Evolutionary conservation across 208 protist species (phyloP).

Genomic region (Strigomonas culicis): DNA sequence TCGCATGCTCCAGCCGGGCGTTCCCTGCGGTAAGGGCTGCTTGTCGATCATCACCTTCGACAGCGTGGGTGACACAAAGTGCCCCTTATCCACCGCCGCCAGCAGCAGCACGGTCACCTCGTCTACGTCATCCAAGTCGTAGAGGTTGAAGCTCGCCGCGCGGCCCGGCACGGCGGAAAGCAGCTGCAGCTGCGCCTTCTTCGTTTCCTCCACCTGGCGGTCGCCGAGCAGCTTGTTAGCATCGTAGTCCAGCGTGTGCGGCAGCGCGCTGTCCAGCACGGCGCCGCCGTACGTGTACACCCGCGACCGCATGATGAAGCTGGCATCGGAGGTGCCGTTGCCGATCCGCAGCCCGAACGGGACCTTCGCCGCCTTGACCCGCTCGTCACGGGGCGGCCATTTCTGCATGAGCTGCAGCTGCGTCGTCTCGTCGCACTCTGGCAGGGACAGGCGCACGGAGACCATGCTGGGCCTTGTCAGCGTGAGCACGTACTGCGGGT

Average conservation of each 20-base stretch:
- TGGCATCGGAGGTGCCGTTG: constrained; percentile 29
- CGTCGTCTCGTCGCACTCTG: constrained; percentile 22
- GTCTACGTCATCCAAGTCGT: constrained; percentile 36
- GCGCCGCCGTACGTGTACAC: constrained; percentile 60
- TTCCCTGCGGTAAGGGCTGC: not conserved
- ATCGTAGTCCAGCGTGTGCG: constrained; percentile 50
- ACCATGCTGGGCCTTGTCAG: constrained; percentile 52
- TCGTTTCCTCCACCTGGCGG: constrained; percentile 20
- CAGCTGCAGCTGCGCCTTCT: constrained; percentile 6
- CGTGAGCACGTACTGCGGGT: constrained; percentile 68
- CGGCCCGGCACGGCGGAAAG: not conserved
- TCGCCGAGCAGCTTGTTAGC: constrained; percentile 43
- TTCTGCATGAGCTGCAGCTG: constrained; percentile 22
- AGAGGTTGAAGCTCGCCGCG: constrained; percentile 22
- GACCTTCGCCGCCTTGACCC: constrained; percentile 9
- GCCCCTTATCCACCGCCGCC: constrained; percentile 33
- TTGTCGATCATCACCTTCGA: constrained; percentile 8
- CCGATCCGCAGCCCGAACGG: constrained; percentile 8
- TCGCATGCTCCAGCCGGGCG: constrained; percentile 9
- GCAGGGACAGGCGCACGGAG: constrained; percentile 46
- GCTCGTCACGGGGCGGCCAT: constrained; percentile 8
- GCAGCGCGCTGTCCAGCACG: constrained; percentile 63
- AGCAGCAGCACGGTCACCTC: constrained; percentile 35
- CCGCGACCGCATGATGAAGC: constrained; percentile 45
- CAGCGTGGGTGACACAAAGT: constrained; percentile 20